Percentiles rank a stretch among this genome's conserved stretches.
Evolutionary conservation across 164 flowering plant species (phyloP).

Genomic region (Houttuynia cordata): DNA sequence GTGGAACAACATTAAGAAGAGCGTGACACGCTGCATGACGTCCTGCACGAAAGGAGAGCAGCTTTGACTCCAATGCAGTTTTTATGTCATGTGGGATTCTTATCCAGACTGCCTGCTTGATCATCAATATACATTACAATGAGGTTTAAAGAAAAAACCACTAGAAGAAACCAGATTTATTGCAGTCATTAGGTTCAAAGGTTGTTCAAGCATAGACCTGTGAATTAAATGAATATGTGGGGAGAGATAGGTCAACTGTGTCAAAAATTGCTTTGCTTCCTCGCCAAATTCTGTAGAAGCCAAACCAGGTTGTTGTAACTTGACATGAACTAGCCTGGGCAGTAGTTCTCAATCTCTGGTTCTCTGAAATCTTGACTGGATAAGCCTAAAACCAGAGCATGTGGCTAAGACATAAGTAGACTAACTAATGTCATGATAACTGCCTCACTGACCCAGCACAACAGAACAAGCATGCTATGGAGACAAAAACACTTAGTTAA

Average conservation of each 20-base stretch:
- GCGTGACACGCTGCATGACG: conserved; percentile 94
- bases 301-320: conserved; percentile 94
- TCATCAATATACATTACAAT: conserved; percentile 1
- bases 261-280: conserved; percentile 59
- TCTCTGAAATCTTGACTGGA: conserved; percentile 28
- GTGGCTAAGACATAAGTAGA: neutral
- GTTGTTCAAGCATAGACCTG: conserved; percentile 35
- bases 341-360: conserved; percentile 29
- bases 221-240: conserved; percentile 66
- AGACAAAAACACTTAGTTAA: too few relatives aligned
- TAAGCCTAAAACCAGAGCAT: conserved; percentile 41
- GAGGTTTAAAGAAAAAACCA: conserved; percentile 1
- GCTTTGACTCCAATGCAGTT: conserved; percentile 30
- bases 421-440: neutral
- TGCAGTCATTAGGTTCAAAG: neutral
- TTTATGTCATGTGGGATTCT: conserved; percentile 63
- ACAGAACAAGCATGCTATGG: neutral
- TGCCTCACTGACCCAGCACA: neutral
- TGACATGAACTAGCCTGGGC: conserved; percentile 59
- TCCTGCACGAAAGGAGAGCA: conserved; percentile 61
- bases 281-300: conserved; percentile 53
- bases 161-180: neutral
- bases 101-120: conserved; percentile 91
- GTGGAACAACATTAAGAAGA: conserved; percentile 68
- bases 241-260: conserved; percentile 68